Evolutionary conservation across 805 yeast genomes (phyloP), one percentile per base, ranked within the genome.

Genomic region (Saccharomycopsis synnaedendra): DNA sequence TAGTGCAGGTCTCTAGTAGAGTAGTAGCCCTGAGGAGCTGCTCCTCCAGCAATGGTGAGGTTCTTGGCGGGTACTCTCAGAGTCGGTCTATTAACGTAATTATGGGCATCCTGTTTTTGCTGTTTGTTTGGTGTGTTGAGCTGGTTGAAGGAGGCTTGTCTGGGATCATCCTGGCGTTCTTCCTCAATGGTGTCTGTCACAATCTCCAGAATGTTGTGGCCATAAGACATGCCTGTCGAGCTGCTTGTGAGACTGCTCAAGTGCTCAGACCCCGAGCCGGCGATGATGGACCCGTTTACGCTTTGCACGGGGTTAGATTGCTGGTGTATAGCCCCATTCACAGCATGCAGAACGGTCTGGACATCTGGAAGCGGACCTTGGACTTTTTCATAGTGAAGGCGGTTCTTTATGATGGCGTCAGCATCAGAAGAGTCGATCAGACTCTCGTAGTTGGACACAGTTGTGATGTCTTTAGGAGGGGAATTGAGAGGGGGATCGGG

Each of bases 401-500:
- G 27, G 5, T 37, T 10, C 9, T 39, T 31, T 11, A 45, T 19
- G 8, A 41, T 32, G 7, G 33, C 45, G 10, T 45, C 51, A 8
- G 39, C 48, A 10, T 48, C 48, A 19, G 35, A 29, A 4, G 51
- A 48, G 31, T 51, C 46, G 3, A 49, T 38, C 5, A 50, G 46
- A 19, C 50, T 46, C 27, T 39, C 47, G 39, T 49, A 51, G 30
- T 51, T 49, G 7, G 50, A 41, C 3, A 51, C 54, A 6, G 47
- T 51, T 10, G 49, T 51, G 8, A 51, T 46, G 31, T 49, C 54
- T 19, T 46, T 45, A 19, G 54, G 54, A 10, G 52, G 53, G 6
- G 47, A 41, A 36, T 43, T 43, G 27, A 51, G 38, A 2, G 52
- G 47, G 7, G 41, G 28, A 27, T 43, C 35, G 29, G 43, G 9